Conservation (phyloP, 345 rosid genomes). For the Garcia nutans region DNA sequence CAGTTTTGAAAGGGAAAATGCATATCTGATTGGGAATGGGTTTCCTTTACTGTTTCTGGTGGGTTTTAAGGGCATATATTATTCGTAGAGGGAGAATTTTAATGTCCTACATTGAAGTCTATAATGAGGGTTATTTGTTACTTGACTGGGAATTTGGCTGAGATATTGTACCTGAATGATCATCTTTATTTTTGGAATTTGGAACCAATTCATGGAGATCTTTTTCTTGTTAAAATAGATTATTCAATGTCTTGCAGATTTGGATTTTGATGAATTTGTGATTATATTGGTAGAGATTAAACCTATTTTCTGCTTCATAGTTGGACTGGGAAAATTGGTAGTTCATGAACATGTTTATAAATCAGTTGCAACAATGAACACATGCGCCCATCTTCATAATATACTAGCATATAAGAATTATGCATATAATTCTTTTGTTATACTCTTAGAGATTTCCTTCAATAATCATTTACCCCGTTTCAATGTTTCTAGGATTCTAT, state of each 20-base stretch:
- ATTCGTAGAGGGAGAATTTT: neutral
- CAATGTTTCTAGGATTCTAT: constrained; percentile 44
- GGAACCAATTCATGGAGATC: neutral
- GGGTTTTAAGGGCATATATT: neutral
- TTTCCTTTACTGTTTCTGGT: neutral
- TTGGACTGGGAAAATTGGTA: constrained; percentile 10
- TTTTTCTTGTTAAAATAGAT: neutral
- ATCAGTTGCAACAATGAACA: neutral
- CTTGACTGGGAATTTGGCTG: neutral
- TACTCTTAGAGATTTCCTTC: neutral
- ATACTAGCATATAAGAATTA: neutral
- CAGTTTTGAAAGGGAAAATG: neutral
- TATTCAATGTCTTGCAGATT: neutral
- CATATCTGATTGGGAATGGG: neutral
- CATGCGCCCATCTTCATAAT: neutral
- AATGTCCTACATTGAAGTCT: neutral
- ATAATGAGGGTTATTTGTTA: neutral
- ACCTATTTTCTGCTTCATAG: neutral
- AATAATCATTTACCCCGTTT: neutral
- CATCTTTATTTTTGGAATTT: neutral
- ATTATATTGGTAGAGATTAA: neutral
- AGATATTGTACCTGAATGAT: neutral
- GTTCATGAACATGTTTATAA: constrained; percentile 2
- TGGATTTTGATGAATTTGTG: neutral
- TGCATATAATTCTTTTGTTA: neutral